A percentile compares a stretch with the other conserved stretches of the same genome.
Evolutionary conservation across 805 yeast species (phyloP).

Genomic region (Schizosaccharomyces octosporus): DNA sequence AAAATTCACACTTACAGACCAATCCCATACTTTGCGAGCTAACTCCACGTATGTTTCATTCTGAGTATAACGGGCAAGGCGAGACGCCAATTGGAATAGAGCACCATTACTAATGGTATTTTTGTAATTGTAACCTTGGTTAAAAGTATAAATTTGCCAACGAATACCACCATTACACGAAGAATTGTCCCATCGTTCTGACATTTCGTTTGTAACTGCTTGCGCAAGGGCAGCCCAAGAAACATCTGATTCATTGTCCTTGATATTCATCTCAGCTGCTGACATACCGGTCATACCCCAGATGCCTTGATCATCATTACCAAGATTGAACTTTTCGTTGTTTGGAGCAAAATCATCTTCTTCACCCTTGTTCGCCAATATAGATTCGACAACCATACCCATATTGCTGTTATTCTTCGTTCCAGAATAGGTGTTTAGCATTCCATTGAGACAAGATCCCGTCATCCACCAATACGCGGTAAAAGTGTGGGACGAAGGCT

Average conservation of each 20-base stretch:
- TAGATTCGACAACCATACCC: constrained; percentile 30
- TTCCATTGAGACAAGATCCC: neutral
- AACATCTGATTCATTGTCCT: constrained; percentile 32
- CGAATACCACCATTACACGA: constrained; percentile 56
- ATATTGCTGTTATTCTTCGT: constrained; percentile 46
- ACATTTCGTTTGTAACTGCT: constrained; percentile 71
- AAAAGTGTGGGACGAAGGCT: constrained; percentile 17
- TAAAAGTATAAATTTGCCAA: constrained; percentile 83
- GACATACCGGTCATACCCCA: constrained; percentile 76
- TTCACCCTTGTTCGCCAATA: constrained; percentile 40
- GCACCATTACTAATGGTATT: constrained; percentile 75
- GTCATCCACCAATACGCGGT: neutral
- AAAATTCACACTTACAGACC: constrained; percentile 33
- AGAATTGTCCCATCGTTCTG: constrained; percentile 45
- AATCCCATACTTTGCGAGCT: constrained; percentile 50
- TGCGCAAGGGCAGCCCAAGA: constrained; percentile 61
- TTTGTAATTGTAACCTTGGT: constrained; percentile 66
- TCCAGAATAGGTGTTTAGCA: neutral
- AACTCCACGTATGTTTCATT: constrained; percentile 50
- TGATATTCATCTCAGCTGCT: constrained; percentile 64
- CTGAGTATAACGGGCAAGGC: constrained; percentile 53
- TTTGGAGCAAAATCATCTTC: constrained; percentile 49
- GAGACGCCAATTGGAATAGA: constrained; percentile 55
- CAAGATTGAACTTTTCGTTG: constrained; percentile 64
- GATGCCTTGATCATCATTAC: constrained; percentile 82